Base-by-base conservation (phyloP, 2,329 filamentous ascomycete species). In the Lasiodiplodia hormozganensis region DNA sequence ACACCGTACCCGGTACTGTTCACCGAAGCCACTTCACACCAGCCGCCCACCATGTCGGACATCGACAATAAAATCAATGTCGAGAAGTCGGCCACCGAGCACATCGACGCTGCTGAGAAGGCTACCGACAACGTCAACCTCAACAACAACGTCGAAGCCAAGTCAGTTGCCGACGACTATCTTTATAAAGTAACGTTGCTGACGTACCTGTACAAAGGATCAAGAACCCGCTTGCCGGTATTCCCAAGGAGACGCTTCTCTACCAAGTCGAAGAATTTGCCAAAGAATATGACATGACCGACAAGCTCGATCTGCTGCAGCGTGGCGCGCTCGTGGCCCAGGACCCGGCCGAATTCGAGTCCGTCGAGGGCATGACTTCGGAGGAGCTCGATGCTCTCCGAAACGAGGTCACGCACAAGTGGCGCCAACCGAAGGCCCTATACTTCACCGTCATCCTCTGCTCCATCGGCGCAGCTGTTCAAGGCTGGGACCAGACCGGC, bases 261-360 rank as follows among this genome's bases (percentile, higher is more conserved):
- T 75, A 76, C 47, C 81, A 88, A 64, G 89, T 89, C 38, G 84
- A 88, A 64, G 81, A 82, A n/a, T 92, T 92, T 73, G 90, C 89
- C 49, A 80, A 82, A 16, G 80, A 85, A 52, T 86, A 90, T 72
- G 84, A 84, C 28, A 82, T 94, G 31, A 78, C 81, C 2, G 86
- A 90, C 66, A 84, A 90, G 71, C 79, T 88, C 3, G 79, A 82
- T 3, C 75, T 90, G 18, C 83, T 94, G 64, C 83, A 86, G 64
- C 90, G 90, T 73, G 92, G 91, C 40, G 92, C 92, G 3, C 83
- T 95, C 12, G 86, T 94, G 21, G 92, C 92, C 2, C 90, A 92
- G 76, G 88, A 90, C 72, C 91, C 91, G 0, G 81, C 82, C 10
- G 83, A 84, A 36, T 92, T 86, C 76, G 89, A 92, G 68, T 81